Evolutionary conservation across 768 basidiomycete genomes (phyloP), one percentile per base, ranked within the genome.

Genomic region (Calocera viscosa): DNA sequence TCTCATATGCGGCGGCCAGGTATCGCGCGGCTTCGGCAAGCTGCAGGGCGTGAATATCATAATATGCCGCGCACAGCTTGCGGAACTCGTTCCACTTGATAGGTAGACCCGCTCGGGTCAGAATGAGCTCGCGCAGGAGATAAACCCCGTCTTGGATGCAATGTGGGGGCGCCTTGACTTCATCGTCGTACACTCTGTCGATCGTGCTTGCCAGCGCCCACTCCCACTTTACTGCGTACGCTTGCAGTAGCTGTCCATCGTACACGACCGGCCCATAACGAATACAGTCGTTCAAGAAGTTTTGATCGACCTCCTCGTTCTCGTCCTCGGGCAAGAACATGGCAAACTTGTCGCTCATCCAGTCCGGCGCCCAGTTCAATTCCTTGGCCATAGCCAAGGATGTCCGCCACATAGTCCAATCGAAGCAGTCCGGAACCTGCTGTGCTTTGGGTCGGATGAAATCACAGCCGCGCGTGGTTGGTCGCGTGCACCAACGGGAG

Each of bases 281-380:
- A 26, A 60, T 60, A 26, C 53, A 60, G 7, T 32, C 53, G 8
- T 26, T 22, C 30, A 60, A 60, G 53, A 60, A 60, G 14, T 30
- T 60, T 26, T 60, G 53, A 26, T 32, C 30, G 16, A 32, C 26
- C 53, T 60, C 53, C 26, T 60, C 53, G 24, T 60, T 60, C 53
- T 60, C 53, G 53, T 60, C 53, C 53, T 60, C 53, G 16, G 53
- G 53, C 26, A 60, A 30, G 26, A 60, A 60, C 53, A 60, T 60
- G 5, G 53, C 14, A 19, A 60, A 60, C 26, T 60, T 14, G 53
- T 60, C 53, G 53, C 53, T 60, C 26, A 60, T 28, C 53, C 53
- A 60, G 30, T 60, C 53, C 30, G 53, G 24, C 10, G 53, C 22
- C 53, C 53, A 60, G 53, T 60, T 60, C 19, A 11, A 19, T 16